Evolutionary conservation across 495 filamentous ascomycete genomes (phyloP), one percentile per base, ranked within the genome.

Genomic region (Neohortaea acidophila): DNA sequence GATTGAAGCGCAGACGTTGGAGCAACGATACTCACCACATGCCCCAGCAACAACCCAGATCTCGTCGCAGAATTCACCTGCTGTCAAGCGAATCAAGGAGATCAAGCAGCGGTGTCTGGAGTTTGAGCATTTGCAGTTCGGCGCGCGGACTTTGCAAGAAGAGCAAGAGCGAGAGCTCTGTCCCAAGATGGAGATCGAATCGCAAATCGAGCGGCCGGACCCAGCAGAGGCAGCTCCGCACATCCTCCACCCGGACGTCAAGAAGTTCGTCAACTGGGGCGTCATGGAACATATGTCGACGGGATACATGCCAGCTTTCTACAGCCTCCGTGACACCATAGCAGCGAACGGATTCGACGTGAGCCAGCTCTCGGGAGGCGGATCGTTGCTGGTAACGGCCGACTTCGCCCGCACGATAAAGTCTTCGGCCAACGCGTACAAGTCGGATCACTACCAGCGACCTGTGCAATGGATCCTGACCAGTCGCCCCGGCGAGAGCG

Each of bases 111-210:
- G 37, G 10, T 41, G 24, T 23, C 23, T 19, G 3, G 32, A 36
- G 17, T 36, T 46, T 15, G 38, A 36, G 10, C 18, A 28, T 9
- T 19, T 46, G 11, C 30, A 33, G 21, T 46, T 43, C 11, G 72
- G 69, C 14, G 15, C 36, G 1, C 38, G 51, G 0, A 51, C 55
- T 0, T 56, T 80, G 2, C 61, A 77, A 11, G 76, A 85, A 51
- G 77, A 82, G 46, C 76, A 81, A 36, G 79, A 83, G 51, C 64
- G 77, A 0, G 75, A 84, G 45, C 59, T 82, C 0, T 63, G 68
- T 0, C 71, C 69, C 2, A 76, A 83, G 43, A 60, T 70, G 19
- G 69, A 81, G 45, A 57, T 61, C 27, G 73, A 84, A 41, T 54
- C 59, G 10, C 56, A 82, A 23, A 47, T 72, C 0, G 49, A 78